Base-by-base conservation (phyloP, 192 early-diverging fungal species). In the Mortierella claussenii region DNA sequence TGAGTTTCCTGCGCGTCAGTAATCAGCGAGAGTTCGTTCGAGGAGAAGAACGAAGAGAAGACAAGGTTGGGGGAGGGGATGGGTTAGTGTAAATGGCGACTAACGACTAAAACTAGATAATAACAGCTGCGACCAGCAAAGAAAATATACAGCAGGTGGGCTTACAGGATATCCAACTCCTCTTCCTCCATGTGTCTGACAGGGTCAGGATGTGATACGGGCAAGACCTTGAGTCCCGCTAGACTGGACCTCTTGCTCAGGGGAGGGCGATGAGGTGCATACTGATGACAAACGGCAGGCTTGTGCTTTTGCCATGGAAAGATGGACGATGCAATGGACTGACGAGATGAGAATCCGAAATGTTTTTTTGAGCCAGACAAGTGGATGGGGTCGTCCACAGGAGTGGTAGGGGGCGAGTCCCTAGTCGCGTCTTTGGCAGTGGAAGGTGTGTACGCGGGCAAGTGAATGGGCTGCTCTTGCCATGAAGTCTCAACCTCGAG, bases 281-380 rank as follows among this genome's bases (percentile, higher is more conserved):
- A 76, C 23, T 76, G 73, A 34, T 76, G 73, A 37, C 32, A 76
- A 18, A 76, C 73, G 0, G 73, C 73, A 21, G 73, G 73, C n/a
- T 62, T 66, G 47, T 76, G 63, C 26, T 76, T 76, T 23, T 67
- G 73, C 73, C 73, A 76, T 23, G 73, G 73, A 51, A 76, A 76
- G 47, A 76, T 76, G 23, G 73, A 61, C 0, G 73, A 54, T 0
- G 73, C 73, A 15, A 57, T 66, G 11, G 61, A 65, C 21, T 66
- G 56, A 23, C 65, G 58, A 27, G 73, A 60, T 13, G 73, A 76
- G 73, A 76, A 76, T 11, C 73, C 73, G 21, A 76, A 76, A 34
- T 76, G 73, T 36, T 76, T 76, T 24, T 62, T 62, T 2, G 64
- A 60, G 6, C 73, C 73, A 0, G 47, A 27, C 4, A 61, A 5